Conservation (phyloP, 129 eudicot species). For the Artemisia argyi region DNA sequence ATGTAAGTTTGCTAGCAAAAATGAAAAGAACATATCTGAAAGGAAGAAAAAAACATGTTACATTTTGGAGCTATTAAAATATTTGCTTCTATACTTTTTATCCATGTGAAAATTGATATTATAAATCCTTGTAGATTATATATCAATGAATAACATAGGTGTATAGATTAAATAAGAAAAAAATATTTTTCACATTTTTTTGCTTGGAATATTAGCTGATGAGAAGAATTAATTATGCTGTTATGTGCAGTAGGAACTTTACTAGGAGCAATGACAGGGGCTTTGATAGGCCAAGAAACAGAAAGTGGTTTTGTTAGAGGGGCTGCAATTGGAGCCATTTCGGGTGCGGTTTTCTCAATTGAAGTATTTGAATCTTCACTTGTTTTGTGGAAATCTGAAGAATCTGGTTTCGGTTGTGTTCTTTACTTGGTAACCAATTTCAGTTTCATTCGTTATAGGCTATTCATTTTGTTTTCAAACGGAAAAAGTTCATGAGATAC, state of each 20-base stretch:
- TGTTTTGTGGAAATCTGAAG: conserved; percentile 86
- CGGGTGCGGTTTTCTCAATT: conserved; percentile 95
- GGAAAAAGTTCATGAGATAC: neutral
- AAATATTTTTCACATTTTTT: neutral
- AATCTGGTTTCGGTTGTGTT: conserved; percentile 81
- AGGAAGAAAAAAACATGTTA: no score
- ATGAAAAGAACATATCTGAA: no score
- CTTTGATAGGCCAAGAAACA: conserved; percentile 91
- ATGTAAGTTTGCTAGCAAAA: no score
- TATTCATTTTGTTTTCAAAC: neutral
- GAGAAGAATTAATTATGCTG: conserved; percentile 6
- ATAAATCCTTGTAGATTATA: neutral
- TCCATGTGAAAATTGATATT: neutral
- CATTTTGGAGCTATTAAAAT: no score
- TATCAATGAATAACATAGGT: conserved; percentile 19
- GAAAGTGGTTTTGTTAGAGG: conserved; percentile 96
- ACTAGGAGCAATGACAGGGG: conserved; percentile 94
- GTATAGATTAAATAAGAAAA: neutral
- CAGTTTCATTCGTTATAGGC: conserved; percentile 15
- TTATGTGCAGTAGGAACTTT: conserved; percentile 79
- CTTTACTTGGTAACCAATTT: conserved; percentile 68
- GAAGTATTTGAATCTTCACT: conserved; percentile 90
- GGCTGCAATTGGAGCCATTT: conserved; percentile 97
- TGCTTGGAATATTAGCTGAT: conserved; percentile 8
- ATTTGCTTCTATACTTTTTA: neutral